A percentile compares a stretch with the other conserved stretches of the same genome.
These are phyloP conservation scores for Sporothrix variecibatus DNA, from an alignment of 2,329 filamentous ascomycete species.

Conservation along the genomic window DNA sequence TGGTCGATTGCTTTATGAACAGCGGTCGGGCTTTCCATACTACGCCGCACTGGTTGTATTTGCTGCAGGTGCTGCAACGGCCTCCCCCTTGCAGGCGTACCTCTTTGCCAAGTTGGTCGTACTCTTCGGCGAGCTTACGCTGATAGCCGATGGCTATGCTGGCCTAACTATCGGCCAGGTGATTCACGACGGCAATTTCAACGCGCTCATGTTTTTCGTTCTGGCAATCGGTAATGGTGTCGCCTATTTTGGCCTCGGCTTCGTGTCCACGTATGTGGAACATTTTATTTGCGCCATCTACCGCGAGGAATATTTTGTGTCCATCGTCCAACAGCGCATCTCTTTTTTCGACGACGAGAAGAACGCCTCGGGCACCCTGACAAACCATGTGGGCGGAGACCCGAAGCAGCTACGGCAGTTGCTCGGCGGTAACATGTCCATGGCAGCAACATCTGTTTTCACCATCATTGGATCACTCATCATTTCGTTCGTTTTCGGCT, in stretches of 20 bases:
- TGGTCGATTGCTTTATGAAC: slow-evolving; percentile 58
- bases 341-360: slow-evolving; percentile 62
- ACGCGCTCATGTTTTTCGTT: slow-evolving; percentile 65
- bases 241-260: slow-evolving; percentile 56
- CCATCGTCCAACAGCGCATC: slow-evolving; percentile 59
- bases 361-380: slow-evolving; percentile 62
- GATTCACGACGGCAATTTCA: slow-evolving; percentile 49
- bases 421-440: slow-evolving; percentile 63
- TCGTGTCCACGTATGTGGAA: slow-evolving; percentile 44
- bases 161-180: neutral
- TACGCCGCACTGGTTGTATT: slow-evolving; percentile 48
- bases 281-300: slow-evolving; percentile 54
- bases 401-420: slow-evolving; percentile 63
- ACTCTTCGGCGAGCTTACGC: slow-evolving; percentile 14
- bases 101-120: slow-evolving; percentile 56
- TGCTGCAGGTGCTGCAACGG: slow-evolving; percentile 39
- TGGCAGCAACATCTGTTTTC: slow-evolving; percentile 64
- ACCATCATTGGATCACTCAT: slow-evolving; percentile 64
- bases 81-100: slow-evolving; percentile 51
- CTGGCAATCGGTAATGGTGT: slow-evolving; percentile 56
- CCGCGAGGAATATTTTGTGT: slow-evolving; percentile 60
- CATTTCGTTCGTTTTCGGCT: slow-evolving; percentile 71
- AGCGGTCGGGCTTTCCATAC: slow-evolving; percentile 52
- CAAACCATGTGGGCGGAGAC: slow-evolving; percentile 56
- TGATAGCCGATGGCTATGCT: neutral